A percentile compares a stretch with the other conserved stretches of the same genome.
Conservation (phyloP, 1,284 basidiomycete species). For the Sporisorium reilianum region DNA sequence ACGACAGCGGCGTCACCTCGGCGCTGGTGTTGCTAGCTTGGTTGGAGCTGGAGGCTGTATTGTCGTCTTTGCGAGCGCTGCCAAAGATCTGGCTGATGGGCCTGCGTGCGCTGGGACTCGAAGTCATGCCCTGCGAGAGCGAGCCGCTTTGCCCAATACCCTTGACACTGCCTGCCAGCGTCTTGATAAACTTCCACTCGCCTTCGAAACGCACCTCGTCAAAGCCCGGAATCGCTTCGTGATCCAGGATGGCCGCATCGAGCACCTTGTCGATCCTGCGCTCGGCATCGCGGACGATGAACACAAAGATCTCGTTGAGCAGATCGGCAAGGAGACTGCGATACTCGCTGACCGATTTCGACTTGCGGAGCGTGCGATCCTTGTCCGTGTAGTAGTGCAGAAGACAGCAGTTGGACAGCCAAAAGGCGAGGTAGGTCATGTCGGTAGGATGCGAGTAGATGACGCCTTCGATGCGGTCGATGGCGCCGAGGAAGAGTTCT, state of each 20-base stretch:
- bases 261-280: conserved; percentile 86
- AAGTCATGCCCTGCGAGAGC: conserved; percentile 25
- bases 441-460: conserved; percentile 81
- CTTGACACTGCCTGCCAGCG: conserved; percentile 60
- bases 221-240: conserved; percentile 80
- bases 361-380: conserved; percentile 46
- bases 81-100: conserved; percentile 58
- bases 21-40: conserved; percentile 7
- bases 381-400: conserved; percentile 88
- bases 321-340: conserved; percentile 71
- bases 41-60: neutral
- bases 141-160: conserved; percentile 35
- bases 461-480: conserved; percentile 89
- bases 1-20: conserved; percentile 8
- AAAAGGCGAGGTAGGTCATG: conserved; percentile 87
- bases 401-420: conserved; percentile 90
- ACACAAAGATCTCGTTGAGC: conserved; percentile 91
- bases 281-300: conserved; percentile 93
- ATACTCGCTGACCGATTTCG: conserved; percentile 43
- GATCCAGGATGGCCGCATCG: conserved; percentile 85
- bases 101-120: conserved; percentile 42
- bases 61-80: conserved; percentile 15
- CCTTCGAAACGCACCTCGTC: conserved; percentile 91
- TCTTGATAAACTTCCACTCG: conserved; percentile 77
- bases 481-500: conserved; percentile 87